Percentiles rank a stretch among this genome's conserved stretches.
Conservation (phyloP, 169 alveolate species). For the Eimeria necatrix region DNA sequence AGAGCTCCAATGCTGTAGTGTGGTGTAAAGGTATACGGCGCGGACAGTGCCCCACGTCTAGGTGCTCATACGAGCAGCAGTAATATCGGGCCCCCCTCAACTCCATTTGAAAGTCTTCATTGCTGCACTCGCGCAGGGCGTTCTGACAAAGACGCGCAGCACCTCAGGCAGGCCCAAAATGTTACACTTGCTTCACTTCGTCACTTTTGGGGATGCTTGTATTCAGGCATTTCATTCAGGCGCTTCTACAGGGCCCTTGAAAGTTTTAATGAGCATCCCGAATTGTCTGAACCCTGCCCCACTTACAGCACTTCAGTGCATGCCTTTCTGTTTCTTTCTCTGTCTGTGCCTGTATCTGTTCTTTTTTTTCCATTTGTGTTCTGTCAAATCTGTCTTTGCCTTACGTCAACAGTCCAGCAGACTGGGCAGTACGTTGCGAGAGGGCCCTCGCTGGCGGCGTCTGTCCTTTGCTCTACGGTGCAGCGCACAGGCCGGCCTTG, state of each 20-base stretch:
- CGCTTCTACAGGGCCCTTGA: background rate
- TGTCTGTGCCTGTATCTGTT: background rate
- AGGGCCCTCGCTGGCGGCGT: background rate
- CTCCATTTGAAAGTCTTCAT: slow-evolving; percentile 36
- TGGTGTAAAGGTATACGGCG: too few relatives aligned
- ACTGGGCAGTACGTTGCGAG: slow-evolving; percentile 59
- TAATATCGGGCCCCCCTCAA: slow-evolving; percentile 3
- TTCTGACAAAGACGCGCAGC: background rate
- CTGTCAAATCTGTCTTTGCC: background rate
- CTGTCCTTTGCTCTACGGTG: background rate
- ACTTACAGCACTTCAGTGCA: background rate
- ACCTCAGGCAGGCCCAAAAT: background rate
- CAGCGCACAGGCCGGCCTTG: slow-evolving; percentile 55
- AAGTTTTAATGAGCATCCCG: too few relatives aligned
- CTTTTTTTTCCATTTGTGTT: too few relatives aligned
- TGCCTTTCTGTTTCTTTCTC: background rate
- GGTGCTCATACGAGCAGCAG: slow-evolving; percentile 57
- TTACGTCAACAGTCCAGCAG: slow-evolving; percentile 52
- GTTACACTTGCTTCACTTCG: background rate
- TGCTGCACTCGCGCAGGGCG: slow-evolving; percentile 47
- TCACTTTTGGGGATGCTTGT: background rate
- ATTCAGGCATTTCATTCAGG: background rate
- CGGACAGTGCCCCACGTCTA: background rate
- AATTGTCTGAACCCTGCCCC: too few relatives aligned
- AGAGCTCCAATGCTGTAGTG: too few relatives aligned